Base-by-base conservation (phyloP, 257 asterid genomes). In the Forsythia viridissima region DNA sequence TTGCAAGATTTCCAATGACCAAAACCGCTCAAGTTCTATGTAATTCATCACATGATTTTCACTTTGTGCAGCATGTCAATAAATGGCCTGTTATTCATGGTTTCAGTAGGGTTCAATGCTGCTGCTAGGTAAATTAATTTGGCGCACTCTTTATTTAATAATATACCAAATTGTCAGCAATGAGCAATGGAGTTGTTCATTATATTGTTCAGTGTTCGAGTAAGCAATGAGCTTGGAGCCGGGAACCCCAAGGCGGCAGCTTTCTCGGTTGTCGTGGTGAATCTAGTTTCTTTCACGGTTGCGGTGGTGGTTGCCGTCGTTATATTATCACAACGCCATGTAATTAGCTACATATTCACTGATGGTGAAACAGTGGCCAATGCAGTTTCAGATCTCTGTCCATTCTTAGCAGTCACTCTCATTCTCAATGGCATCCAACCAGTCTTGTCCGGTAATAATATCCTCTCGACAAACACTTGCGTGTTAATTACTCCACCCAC, bases 211-310 rank as follows among this genome's bases (percentile, higher is more conserved):
- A 89, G 93, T 43, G 93, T 89, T 83, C 72, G 93, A 75, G 93
- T 89, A 39, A 79, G 92, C 66, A 90, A 90, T 77, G 94, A 90
- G 86, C 70, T 90, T 61, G 94, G 92, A 74, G 94, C 92, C 21
- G 90, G 89, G 66, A 84, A 90, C 61, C 85, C 89, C 6, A 83
- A 80, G 81, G 76, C 94, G 0, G 94, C 92, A 5, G 90, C 89
- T 0, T 90, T 85, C 76, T 81, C 88, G 0, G 92, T 88, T 41
- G 71, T 80, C 77, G 77, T 85, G 73, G 92, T 86, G 80, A 90
- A 73, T 79, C 2, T 10, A 4, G 85, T 88, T 36, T 90, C 90
- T 3, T 70, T 88, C n/a, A 0, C 42, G 18, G 73, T 86, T 67
- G 87, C 94, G 7, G 83, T 82, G 48, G 71, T 79, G 40, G 89